phyloP scores from a whole-genome alignment of 2,329 filamentous ascomycete species.

The Aspergillus udagawae region DNA sequence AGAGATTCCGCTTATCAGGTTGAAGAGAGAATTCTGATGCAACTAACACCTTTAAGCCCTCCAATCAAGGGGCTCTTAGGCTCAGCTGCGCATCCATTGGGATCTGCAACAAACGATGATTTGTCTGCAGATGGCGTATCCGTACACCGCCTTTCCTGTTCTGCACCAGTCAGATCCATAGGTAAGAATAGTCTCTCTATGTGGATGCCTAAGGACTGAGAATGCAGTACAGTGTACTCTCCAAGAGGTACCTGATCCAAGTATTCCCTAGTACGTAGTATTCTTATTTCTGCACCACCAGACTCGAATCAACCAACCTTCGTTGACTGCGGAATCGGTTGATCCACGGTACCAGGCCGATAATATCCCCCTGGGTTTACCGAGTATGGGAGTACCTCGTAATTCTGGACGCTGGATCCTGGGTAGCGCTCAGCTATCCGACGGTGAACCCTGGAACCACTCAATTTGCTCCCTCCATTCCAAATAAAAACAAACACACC shows the following conservation, averaged over 20 bases:
- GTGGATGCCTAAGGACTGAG: neutral
- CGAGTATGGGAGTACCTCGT: neutral
- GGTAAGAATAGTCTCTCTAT: neutral
- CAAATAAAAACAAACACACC: neutral
- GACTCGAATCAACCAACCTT: neutral
- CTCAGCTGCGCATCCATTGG: neutral
- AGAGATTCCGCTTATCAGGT: no score
- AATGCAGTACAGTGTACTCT: neutral
- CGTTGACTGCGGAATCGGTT: constrained; percentile 1
- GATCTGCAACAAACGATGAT: constrained; percentile 6
- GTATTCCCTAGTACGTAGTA: neutral
- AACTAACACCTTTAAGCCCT: neutral
- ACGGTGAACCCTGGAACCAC: constrained; percentile 11
- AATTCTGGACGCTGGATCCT: constrained; percentile 1
- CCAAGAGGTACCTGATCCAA: neutral
- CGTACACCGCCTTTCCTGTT: constrained; percentile 23
- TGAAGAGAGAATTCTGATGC: neutral
- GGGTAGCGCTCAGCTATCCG: constrained; percentile 3
- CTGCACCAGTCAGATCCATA: constrained; percentile 19
- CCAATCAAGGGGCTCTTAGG: neutral
- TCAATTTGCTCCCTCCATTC: neutral
- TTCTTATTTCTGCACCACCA: no score
- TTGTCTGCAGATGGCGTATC: constrained; percentile 1
- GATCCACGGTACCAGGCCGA: constrained; percentile 12
- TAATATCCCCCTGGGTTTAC: neutral